A percentile compares a stretch with the other conserved stretches of the same genome.
Evolutionary conservation across 148 eudicot genomes (phyloP).

Genomic region (Rhododendron mucronatum): DNA sequence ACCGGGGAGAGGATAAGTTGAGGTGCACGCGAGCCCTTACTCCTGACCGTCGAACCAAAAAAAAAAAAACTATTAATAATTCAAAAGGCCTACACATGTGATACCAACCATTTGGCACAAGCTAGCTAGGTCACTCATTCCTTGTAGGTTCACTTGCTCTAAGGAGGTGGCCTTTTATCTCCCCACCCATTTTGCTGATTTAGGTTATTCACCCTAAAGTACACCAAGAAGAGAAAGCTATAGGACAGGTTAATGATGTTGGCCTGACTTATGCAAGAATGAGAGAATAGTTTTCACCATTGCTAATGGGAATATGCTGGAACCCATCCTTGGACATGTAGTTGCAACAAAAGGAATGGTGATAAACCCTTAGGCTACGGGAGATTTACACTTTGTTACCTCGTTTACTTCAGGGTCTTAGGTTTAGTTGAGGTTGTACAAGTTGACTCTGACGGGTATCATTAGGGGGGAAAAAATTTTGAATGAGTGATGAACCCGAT

Average conservation of each 20-base stretch:
- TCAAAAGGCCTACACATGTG: not conserved
- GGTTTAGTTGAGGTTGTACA: no score
- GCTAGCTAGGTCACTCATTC: not conserved
- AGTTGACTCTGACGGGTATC: not conserved
- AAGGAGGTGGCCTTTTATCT: not conserved
- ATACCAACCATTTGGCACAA: not conserved
- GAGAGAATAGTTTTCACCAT: not conserved
- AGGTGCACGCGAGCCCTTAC: no score
- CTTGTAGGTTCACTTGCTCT: not conserved
- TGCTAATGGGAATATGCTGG: slow-evolving; percentile 8
- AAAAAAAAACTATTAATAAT: not conserved
- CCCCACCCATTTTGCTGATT: not conserved
- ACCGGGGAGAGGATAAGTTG: no score
- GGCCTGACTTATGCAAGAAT: not conserved
- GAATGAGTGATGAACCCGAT: no score
- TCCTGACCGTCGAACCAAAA: no score
- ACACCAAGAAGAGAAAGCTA: not conserved
- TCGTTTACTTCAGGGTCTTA: no score
- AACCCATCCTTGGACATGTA: not conserved
- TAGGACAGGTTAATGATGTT: not conserved
- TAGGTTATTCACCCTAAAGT: not conserved
- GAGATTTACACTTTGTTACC: not conserved
- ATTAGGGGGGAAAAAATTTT: no score
- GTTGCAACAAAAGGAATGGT: not conserved
- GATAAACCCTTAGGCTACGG: not conserved